Conservation (phyloP, 2,329 filamentous ascomycete genomes). For the Ophiostoma piceae region DNA sequence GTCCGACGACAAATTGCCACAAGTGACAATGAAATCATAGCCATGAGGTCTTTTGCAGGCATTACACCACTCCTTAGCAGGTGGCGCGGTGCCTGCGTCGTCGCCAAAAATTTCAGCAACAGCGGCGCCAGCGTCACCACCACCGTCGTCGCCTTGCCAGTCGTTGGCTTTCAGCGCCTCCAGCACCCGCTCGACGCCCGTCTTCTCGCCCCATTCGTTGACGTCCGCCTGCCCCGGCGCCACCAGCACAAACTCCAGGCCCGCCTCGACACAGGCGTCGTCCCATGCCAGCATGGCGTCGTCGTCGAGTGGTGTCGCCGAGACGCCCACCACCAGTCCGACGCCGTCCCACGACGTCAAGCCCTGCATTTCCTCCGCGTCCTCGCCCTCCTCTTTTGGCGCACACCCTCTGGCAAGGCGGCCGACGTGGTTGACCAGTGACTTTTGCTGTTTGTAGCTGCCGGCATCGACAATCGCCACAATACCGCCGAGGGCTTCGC, state of each 20-base stretch:
- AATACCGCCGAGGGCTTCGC: slow-evolving; percentile 56
- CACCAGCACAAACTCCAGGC: slow-evolving; percentile 59
- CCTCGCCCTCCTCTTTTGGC: slow-evolving; percentile 46
- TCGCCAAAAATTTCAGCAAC: slow-evolving; percentile 26
- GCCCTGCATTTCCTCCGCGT: background rate
- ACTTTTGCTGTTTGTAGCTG: background rate
- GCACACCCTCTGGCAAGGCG: slow-evolving; percentile 47
- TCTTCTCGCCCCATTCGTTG: slow-evolving; percentile 51
- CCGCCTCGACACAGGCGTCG: slow-evolving; percentile 50
- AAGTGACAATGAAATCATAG: slow-evolving; percentile 10
- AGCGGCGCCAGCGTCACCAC: slow-evolving; percentile 25
- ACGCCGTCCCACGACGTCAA: slow-evolving; percentile 60
- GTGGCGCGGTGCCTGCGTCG: too few relatives aligned
- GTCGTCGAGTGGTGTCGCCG: slow-evolving; percentile 31
- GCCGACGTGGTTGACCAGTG: slow-evolving; percentile 48
- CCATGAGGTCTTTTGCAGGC: background rate
- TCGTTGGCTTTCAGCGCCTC: slow-evolving; percentile 63
- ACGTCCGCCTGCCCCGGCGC: slow-evolving; percentile 36
- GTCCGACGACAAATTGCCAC: slow-evolving; percentile 26
- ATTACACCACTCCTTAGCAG: too few relatives aligned
- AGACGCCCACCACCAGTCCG: slow-evolving; percentile 54
- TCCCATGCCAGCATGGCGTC: slow-evolving; percentile 55
- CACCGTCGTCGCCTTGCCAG: slow-evolving; percentile 41
- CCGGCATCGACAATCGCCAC: slow-evolving; percentile 45
- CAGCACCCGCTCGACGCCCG: slow-evolving; percentile 47